Evolutionary conservation across 495 filamentous ascomycete genomes (phyloP), one percentile per base, ranked within the genome.

Genomic region (Friedmanniomyces endolithicus): DNA sequence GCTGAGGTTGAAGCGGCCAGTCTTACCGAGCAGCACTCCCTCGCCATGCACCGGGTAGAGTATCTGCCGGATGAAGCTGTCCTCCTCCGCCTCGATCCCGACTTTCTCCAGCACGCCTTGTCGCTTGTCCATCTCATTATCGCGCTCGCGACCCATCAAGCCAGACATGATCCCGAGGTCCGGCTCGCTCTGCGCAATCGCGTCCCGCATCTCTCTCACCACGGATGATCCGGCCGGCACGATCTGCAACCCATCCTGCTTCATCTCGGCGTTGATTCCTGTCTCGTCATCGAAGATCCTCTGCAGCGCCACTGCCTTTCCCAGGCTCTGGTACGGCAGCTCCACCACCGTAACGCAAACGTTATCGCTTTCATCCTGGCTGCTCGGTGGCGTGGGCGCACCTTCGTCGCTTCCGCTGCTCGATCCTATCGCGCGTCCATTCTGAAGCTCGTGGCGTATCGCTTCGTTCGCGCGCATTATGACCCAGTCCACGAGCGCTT

Each of bases 251-350:
- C 94, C 94, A 61, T 98, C 92, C 55, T 88, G 81, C 65, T 88
- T 92, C 90, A 98, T 97, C 68, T 98, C 92, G 0, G 82, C 79
- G 59, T 97, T 95, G 69, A 98, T 94, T 47, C 92, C 92, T n/a
- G 83, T 70, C 27, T 69, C 78, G 59, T 96, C 92, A 62, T 98
- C 90, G 64, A 98, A 97, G 31, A 97, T 80, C 2, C 86, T 86
- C 47, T 87, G 82, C 71, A 97, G 80, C 6, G 86, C 80, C 11
- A 90, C 69, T 1, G 94, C 92, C 65, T 88, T 95, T 46, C 87
- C 86, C 11, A 97, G 72, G 17, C 77, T 79, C 39, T 84, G 80
- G 58, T 82, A 77, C 1, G 92, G 89, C 11, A 96, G 75, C 64
- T 98, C 94, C 22, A 98, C 68, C 8, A 98, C 72, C 1, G 88